Percentiles rank a stretch among this genome's conserved stretches.
Conservation (phyloP, 2,329 filamentous ascomycete species). For the Zymoseptoria pseudotritici region DNA sequence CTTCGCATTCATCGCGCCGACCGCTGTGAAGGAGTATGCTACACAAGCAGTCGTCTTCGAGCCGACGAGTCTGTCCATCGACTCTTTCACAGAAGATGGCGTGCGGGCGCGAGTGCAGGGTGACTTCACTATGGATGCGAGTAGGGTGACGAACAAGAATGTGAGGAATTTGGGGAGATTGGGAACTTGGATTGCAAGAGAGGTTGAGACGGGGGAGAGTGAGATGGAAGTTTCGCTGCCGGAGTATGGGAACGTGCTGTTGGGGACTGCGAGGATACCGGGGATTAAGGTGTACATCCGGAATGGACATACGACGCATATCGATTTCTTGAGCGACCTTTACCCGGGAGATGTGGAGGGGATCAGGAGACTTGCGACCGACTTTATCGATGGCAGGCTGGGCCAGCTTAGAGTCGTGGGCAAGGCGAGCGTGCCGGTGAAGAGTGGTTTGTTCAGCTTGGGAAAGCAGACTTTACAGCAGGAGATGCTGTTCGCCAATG, state of each 20-base stretch:
- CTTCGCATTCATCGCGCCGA: slow-evolving; percentile 73
- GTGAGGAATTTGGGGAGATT: slow-evolving; percentile 69
- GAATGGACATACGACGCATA: slow-evolving; percentile 66
- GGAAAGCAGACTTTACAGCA: slow-evolving; percentile 71
- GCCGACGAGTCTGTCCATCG: slow-evolving; percentile 75
- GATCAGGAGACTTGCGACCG: slow-evolving; percentile 72
- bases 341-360: slow-evolving; percentile 68
- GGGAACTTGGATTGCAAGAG: slow-evolving; percentile 70
- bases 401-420: slow-evolving; percentile 64
- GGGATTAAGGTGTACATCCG: slow-evolving; percentile 67
- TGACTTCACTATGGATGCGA: slow-evolving; percentile 72
- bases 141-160: slow-evolving; percentile 61
- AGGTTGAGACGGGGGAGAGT: slow-evolving; percentile 67
- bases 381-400: slow-evolving; percentile 78
- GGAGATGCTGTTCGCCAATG: slow-evolving; percentile 65
- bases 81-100: slow-evolving; percentile 72
- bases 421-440: slow-evolving; percentile 64
- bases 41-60: slow-evolving; percentile 75
- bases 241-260: slow-evolving; percentile 67
- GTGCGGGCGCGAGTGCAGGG: slow-evolving; percentile 74
- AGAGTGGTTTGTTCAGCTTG: slow-evolving; percentile 70
- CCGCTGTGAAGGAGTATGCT: slow-evolving; percentile 75
- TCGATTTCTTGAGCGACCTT: slow-evolving; percentile 74
- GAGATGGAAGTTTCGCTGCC: slow-evolving; percentile 72
- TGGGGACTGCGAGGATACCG: slow-evolving; percentile 72